Percentiles rank a stretch among this genome's conserved stretches.
These are phyloP conservation scores for Aspergillus eucalypticola DNA, from an alignment of 2,329 filamentous ascomycete species.

Conservation along the genomic window DNA sequence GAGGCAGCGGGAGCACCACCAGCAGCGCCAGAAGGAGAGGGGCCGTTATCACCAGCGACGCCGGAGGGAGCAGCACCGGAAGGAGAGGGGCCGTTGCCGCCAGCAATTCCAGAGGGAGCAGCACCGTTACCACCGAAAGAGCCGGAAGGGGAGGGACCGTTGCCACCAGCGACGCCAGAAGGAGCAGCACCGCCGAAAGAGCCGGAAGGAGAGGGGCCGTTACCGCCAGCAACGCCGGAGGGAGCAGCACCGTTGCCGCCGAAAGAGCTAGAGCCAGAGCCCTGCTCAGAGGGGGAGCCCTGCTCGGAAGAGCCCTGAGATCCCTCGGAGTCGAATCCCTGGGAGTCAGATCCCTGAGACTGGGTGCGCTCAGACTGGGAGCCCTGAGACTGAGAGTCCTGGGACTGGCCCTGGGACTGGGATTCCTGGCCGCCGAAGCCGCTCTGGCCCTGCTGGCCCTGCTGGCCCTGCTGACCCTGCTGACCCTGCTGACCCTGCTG, in stretches of 20 bases:
- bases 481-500: neutral
- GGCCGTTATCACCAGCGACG: neutral
- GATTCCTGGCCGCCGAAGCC: neutral
- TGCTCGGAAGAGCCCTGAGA: neutral
- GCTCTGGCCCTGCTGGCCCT: neutral
- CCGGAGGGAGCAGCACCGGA: neutral
- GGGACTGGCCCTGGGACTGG: neutral
- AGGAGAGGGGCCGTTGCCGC: neutral
- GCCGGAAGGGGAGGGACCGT: neutral
- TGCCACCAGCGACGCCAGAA: neutral
- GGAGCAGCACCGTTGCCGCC: neutral
- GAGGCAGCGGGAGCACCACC: neutral
- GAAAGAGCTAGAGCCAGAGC: neutral
- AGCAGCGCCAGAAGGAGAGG: neutral
- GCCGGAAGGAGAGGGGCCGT: neutral
- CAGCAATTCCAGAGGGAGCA: neutral
- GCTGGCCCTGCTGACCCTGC: neutral
- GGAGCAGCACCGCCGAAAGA: neutral
- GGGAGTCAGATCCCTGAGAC: neutral
- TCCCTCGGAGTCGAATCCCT: neutral
- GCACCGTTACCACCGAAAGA: neutral
- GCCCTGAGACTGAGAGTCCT: neutral
- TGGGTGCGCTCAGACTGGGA: neutral
- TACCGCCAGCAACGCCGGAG: neutral
- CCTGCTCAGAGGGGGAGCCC: neutral